Evolutionary conservation across 768 basidiomycete species (phyloP).

Genomic region (Tulasnella sp.): DNA sequence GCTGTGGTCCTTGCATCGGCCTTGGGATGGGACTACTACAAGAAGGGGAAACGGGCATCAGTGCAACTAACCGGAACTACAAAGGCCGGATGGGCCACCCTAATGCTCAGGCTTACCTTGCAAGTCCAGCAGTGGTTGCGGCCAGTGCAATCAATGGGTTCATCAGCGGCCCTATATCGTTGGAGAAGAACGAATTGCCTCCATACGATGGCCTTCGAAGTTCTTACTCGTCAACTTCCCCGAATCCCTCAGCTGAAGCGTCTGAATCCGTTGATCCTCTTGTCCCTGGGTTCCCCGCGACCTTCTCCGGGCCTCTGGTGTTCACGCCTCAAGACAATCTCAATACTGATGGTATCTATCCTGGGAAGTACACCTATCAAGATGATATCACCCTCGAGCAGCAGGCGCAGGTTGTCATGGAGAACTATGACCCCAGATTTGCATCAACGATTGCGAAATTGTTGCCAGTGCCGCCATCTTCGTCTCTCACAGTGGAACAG

Average conservation of each 20-base stretch:
- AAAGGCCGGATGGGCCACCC: conserved; percentile 98
- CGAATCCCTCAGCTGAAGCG: conserved; percentile 25
- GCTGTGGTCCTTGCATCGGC: conserved; percentile 97
- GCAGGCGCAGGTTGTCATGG: conserved; percentile 96
- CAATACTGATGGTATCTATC: conserved; percentile 97
- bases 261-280: conserved; percentile 42
- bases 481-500: conserved; percentile 19
- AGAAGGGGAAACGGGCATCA: conserved; percentile 92
- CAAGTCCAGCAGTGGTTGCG: conserved; percentile 93
- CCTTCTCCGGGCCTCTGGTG: conserved; percentile 73
- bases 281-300: conserved; percentile 67
- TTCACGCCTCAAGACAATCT: conserved; percentile 95
- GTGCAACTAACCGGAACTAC: conserved; percentile 97
- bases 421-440: conserved; percentile 92
- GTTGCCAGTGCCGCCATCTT: conserved; percentile 19
- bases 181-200: conserved; percentile 44
- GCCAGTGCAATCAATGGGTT: conserved; percentile 88
- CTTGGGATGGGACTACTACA: conserved; percentile 85
- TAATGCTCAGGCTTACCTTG: conserved; percentile 88
- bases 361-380: conserved; percentile 98
- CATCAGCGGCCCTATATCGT: conserved; percentile 62
- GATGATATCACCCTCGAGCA: conserved; percentile 93
- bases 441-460: conserved; percentile 53
- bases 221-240: conserved; percentile 15
- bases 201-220: conserved; percentile 29